phyloP scores from a whole-genome alignment of 2,329 filamentous ascomycete species.

The Chaetomium strumarium region DNA sequence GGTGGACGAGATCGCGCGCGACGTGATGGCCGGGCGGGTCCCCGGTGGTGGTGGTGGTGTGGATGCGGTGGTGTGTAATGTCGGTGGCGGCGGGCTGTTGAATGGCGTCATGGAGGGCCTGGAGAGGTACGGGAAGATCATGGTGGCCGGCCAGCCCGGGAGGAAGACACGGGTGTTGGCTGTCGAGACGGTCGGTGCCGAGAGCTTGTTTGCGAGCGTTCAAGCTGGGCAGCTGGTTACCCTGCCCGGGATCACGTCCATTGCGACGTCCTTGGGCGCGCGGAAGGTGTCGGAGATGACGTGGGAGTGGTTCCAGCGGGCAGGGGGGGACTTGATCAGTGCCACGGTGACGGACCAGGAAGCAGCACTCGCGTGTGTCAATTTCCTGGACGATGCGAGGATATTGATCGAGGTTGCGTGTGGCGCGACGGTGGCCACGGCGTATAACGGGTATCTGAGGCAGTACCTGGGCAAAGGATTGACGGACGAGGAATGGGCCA shows the following conservation, averaged over 20 bases:
- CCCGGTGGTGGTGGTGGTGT: constrained; percentile 45
- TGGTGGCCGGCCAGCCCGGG: constrained; percentile 21
- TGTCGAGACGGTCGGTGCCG: constrained; percentile 67
- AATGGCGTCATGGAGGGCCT: constrained; percentile 62
- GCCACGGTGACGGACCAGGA: constrained; percentile 67
- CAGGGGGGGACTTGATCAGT: constrained; percentile 39
- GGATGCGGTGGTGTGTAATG: constrained; percentile 61
- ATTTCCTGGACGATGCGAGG: constrained; percentile 75
- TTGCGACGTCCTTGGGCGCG: constrained; percentile 66
- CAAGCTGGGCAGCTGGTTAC: constrained; percentile 50
- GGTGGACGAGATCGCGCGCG: constrained; percentile 40
- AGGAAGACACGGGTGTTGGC: constrained; percentile 50
- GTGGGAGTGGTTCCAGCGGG: constrained; percentile 53
- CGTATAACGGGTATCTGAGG: constrained; percentile 59
- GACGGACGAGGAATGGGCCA: constrained; percentile 51
- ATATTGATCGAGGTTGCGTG: constrained; percentile 80
- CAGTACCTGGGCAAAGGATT: constrained; percentile 49
- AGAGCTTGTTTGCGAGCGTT: constrained; percentile 56
- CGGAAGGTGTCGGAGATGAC: constrained; percentile 53
- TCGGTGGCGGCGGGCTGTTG: constrained; percentile 66
- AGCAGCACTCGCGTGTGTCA: constrained; percentile 69
- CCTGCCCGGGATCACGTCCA: constrained; percentile 62
- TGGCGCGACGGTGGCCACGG: constrained; percentile 69
- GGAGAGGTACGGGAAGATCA: constrained; percentile 10
- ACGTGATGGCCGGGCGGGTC: constrained; percentile 30